phyloP scores from a whole-genome alignment of 805 yeast species.

The Diddensiella caesifluorescens region DNA sequence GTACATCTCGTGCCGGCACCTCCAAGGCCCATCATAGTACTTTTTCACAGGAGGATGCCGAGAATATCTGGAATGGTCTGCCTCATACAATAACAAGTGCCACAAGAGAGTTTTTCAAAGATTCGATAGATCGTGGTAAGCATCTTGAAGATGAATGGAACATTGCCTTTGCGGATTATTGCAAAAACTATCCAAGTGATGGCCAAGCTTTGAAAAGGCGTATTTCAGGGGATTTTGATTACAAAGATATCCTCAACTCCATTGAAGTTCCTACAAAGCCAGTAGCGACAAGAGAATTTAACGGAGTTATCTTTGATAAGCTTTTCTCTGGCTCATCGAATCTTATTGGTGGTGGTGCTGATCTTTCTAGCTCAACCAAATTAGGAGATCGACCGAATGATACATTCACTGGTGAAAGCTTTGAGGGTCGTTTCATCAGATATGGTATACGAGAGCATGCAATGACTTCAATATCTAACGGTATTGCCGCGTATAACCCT shows the following conservation, averaged over 20 bases:
- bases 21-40: constrained; percentile 37
- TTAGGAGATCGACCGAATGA: constrained; percentile 9
- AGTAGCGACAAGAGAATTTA: constrained; percentile 8
- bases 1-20: constrained; percentile 30
- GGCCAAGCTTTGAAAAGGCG: not conserved
- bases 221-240: not conserved
- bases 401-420: constrained; percentile 1
- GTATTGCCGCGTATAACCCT: constrained; percentile 43
- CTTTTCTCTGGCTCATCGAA: constrained; percentile 1
- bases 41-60: constrained; percentile 30
- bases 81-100: constrained; percentile 7
- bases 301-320: not conserved
- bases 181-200: not conserved
- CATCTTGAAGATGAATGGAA: not conserved
- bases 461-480: constrained; percentile 97
- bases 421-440: constrained; percentile 36
- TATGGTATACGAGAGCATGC: constrained; percentile 99
- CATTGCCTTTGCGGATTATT: not conserved
- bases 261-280: constrained; percentile 4
- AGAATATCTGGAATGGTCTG: constrained; percentile 2
- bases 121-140: not conserved
- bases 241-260: not conserved
- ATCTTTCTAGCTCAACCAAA: constrained; percentile 7
- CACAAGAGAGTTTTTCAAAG: constrained; percentile 3
- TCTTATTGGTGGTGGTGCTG: constrained; percentile 5